Percentiles rank a stretch among this genome's conserved stretches.
Conservation (phyloP, 2,329 filamentous ascomycete species). For the Coniella vitis region DNA sequence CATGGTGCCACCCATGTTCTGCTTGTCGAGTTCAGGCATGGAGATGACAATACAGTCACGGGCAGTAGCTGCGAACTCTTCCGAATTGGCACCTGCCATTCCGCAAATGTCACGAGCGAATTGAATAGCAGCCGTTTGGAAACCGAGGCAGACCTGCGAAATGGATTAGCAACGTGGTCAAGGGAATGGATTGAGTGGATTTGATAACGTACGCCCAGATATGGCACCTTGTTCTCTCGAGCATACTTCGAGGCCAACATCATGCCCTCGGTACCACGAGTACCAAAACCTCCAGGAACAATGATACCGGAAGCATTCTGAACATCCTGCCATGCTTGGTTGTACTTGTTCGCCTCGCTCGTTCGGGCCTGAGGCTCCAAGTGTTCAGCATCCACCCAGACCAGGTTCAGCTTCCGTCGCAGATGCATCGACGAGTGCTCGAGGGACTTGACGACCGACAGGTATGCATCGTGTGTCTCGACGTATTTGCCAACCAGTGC, state of each 20-base stretch:
- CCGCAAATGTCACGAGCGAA: conserved; percentile 71
- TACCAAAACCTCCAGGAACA: conserved; percentile 73
- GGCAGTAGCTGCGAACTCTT: conserved; percentile 49
- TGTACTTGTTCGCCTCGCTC: conserved; percentile 63
- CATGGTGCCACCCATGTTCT: conserved; percentile 69
- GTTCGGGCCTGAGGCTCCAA: conserved; percentile 62
- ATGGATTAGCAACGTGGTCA: background rate
- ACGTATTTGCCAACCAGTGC: conserved; percentile 91
- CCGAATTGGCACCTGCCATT: conserved; percentile 48
- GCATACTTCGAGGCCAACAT: conserved; percentile 82
- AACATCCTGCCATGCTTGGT: conserved; percentile 79
- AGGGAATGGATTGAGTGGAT: no score
- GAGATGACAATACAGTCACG: conserved; percentile 71
- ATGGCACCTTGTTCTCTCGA: conserved; percentile 71
- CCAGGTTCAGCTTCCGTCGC: conserved; percentile 67
- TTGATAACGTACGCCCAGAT: conserved; percentile 60
- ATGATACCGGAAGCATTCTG: conserved; percentile 62
- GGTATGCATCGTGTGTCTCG: conserved; percentile 76
- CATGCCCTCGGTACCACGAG: conserved; percentile 83
- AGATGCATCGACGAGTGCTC: conserved; percentile 91
- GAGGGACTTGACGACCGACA: conserved; percentile 61
- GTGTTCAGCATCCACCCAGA: conserved; percentile 79
- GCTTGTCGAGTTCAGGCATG: conserved; percentile 68
- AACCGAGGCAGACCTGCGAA: conserved; percentile 59
- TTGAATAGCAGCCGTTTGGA: conserved; percentile 91